Conservation (phyloP, 306 rosid genomes). For the Alnus rubra region DNA sequence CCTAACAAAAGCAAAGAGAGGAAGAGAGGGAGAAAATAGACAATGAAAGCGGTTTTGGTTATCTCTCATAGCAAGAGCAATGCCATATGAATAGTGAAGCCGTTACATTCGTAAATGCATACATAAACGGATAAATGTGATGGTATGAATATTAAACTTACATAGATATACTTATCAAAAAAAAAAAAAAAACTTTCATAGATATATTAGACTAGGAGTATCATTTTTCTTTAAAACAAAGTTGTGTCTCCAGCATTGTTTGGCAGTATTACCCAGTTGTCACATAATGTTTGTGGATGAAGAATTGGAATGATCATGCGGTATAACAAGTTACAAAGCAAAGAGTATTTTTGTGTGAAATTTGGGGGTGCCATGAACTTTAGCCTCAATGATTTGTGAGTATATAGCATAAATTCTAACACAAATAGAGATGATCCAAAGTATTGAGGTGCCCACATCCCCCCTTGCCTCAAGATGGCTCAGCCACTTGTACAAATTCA, state of each 20-base stretch:
- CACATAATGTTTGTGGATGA: not conserved
- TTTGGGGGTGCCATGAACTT: not conserved
- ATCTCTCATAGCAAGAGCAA: not conserved
- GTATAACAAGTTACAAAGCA: not conserved
- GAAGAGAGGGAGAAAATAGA: not conserved
- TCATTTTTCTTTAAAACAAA: not conserved
- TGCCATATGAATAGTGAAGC: too few species aligned
- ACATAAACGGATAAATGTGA: too few species aligned
- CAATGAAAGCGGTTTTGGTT: not conserved
- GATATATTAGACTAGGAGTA: not conserved
- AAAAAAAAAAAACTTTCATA: too few species aligned
- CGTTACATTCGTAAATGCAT: too few species aligned
- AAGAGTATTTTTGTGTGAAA: not conserved
- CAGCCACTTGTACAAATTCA: not conserved
- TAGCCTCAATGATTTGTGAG: not conserved
- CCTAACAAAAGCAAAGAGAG: not conserved
- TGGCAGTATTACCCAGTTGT: not conserved
- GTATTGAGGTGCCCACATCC: not conserved
- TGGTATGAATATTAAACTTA: too few species aligned
- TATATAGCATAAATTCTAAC: not conserved
- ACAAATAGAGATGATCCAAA: not conserved
- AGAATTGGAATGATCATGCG: not conserved
- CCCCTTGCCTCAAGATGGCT: not conserved
- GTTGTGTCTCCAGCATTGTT: not conserved
- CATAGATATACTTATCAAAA: too few species aligned